A percentile compares a stretch with the other conserved stretches of the same genome.
Conservation (phyloP, 2,329 filamentous ascomycete genomes). For the Colletotrichum agaves region DNA sequence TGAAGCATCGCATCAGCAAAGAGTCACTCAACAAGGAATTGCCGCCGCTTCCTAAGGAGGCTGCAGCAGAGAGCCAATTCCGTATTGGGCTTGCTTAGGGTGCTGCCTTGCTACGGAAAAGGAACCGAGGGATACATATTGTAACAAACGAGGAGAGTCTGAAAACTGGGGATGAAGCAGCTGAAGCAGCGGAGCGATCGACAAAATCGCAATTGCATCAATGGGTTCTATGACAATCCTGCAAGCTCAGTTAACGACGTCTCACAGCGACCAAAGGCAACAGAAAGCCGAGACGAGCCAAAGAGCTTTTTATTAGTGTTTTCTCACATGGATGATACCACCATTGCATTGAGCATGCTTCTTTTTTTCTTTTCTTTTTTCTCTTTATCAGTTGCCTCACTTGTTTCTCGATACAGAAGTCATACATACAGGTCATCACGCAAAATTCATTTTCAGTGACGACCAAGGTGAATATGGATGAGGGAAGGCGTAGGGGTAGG, state of each 20-base stretch:
- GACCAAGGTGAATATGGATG: slow-evolving; percentile 8
- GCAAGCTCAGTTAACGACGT: slow-evolving; percentile 33
- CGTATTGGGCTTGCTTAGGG: slow-evolving; percentile 32
- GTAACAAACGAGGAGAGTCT: background rate
- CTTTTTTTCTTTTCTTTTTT: slow-evolving; percentile 42
- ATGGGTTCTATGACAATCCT: slow-evolving; percentile 36
- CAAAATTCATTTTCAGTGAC: slow-evolving; percentile 31
- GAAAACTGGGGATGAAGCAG: background rate
- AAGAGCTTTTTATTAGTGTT: slow-evolving; percentile 38
- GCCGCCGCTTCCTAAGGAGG: slow-evolving; percentile 62
- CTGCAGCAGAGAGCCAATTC: slow-evolving; percentile 32
- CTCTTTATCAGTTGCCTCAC: slow-evolving; percentile 31
- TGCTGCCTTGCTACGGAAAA: slow-evolving; percentile 2
- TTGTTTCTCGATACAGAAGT: slow-evolving; percentile 36
- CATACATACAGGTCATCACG: slow-evolving; percentile 37
- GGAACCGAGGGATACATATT: background rate
- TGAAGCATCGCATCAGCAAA: slow-evolving; percentile 57
- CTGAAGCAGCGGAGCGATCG: slow-evolving; percentile 13
- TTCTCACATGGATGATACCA: slow-evolving; percentile 55
- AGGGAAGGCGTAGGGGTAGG: background rate
- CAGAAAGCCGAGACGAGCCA: slow-evolving; percentile 36
- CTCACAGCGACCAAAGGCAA: slow-evolving; percentile 35
- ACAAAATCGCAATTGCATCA: slow-evolving; percentile 36
- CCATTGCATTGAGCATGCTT: slow-evolving; percentile 51
- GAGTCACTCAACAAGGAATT: slow-evolving; percentile 70